Evolutionary conservation across 2,329 filamentous ascomycete species (phyloP).

Genomic region (Pseudopithomyces chartarum): DNA sequence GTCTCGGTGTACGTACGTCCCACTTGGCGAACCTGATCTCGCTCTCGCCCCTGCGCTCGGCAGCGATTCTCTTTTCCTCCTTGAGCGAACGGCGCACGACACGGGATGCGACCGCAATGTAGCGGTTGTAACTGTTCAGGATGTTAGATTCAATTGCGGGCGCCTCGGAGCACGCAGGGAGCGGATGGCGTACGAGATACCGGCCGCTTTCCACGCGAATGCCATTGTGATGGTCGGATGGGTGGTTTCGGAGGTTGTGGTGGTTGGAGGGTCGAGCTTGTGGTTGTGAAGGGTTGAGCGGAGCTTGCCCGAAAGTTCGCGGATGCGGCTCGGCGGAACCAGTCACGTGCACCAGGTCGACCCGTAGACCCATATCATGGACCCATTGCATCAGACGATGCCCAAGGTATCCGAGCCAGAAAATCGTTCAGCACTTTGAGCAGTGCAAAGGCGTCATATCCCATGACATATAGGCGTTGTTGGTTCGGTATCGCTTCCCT

Average conservation of each 20-base stretch:
- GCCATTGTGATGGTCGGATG: slow-evolving; percentile 72
- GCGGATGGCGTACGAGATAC: slow-evolving; percentile 77
- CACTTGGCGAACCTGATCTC: slow-evolving; percentile 93
- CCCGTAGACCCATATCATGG: not conserved
- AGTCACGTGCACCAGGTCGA: slow-evolving; percentile 23
- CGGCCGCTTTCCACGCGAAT: slow-evolving; percentile 98
- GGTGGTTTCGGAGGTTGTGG: slow-evolving; percentile 28
- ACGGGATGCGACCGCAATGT: slow-evolving; percentile 92
- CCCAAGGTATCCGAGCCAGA: too few relatives aligned
- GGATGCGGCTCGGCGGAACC: slow-evolving; percentile 31
- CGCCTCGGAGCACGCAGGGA: slow-evolving; percentile 18
- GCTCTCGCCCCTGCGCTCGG: slow-evolving; percentile 88
- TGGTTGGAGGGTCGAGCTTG: slow-evolving; percentile 28
- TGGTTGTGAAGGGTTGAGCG: slow-evolving; percentile 31
- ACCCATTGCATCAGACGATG: not conserved
- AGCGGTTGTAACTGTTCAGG: slow-evolving; percentile 91
- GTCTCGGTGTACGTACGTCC: slow-evolving; percentile 70
- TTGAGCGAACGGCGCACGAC: slow-evolving; percentile 96
- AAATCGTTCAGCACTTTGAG: too few relatives aligned
- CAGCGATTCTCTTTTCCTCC: slow-evolving; percentile 85
- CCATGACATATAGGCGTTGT: too few relatives aligned
- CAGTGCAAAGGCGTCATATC: too few relatives aligned
- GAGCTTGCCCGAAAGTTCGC: slow-evolving; percentile 32
- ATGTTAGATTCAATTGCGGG: slow-evolving; percentile 30
- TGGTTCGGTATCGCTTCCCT: too few relatives aligned